Conservation (phyloP, 352 stramenopile genomes). For the Elongisporangium prolatum region DNA sequence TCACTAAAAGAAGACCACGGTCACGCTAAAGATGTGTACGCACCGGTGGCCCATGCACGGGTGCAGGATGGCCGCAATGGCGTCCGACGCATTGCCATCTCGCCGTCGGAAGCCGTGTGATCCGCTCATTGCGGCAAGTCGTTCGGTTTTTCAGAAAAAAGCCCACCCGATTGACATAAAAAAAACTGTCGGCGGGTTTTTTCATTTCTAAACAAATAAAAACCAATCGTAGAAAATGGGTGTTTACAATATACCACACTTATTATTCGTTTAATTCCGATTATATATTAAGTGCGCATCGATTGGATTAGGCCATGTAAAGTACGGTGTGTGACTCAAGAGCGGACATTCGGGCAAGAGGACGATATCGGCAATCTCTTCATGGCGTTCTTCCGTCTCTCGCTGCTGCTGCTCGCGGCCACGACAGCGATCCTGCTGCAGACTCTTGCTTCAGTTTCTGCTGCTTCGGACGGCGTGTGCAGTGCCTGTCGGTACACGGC, state of each 20-base stretch:
- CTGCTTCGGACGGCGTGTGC: slow-evolving; percentile 26
- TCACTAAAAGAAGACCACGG: background rate
- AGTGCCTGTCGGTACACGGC: slow-evolving; percentile 55
- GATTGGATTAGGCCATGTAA: background rate
- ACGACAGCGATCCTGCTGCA: background rate
- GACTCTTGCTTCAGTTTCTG: slow-evolving; percentile 7
- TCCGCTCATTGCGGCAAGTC: slow-evolving; percentile 29
- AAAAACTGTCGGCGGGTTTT: no score
- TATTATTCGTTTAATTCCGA: background rate
- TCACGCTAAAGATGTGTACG: background rate
- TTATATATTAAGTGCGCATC: slow-evolving; percentile 3
- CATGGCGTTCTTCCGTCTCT: background rate
- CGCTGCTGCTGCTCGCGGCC: background rate
- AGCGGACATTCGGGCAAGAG: background rate
- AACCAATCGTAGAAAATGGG: no score
- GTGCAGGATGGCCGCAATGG: slow-evolving; percentile 57
- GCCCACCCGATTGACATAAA: background rate
- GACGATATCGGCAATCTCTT: background rate
- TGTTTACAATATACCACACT: no score
- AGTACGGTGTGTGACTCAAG: background rate
- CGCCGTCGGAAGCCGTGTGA: slow-evolving; percentile 40
- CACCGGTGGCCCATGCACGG: slow-evolving; percentile 57
- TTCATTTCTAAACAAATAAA: no score
- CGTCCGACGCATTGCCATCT: slow-evolving; percentile 66
- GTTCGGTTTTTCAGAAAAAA: background rate